phyloP scores from a whole-genome alignment of 1,284 basidiomycete species.

The Ceratobasidium papillatum region DNA sequence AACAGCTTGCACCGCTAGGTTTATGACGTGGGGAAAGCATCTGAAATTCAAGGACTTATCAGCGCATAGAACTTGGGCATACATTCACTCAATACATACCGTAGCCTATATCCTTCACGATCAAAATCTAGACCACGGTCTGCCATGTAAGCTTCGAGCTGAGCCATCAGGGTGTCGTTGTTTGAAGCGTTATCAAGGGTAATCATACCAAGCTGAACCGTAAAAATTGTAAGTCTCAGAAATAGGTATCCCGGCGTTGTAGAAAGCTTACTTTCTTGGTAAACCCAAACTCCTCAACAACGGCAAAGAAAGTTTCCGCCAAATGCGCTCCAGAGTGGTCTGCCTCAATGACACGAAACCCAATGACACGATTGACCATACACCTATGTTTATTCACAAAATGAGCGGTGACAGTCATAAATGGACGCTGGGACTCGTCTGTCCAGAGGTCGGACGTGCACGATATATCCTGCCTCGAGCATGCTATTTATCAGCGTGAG shows the following conservation, averaged over 20 bases:
- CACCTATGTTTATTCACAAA: slow-evolving; percentile 12
- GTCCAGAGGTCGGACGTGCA: slow-evolving; percentile 44
- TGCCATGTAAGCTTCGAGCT: slow-evolving; percentile 9
- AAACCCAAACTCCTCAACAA: slow-evolving; percentile 28
- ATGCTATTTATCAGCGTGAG: slow-evolving; percentile 1
- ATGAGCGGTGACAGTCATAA: slow-evolving; percentile 43
- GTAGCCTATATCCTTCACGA: slow-evolving; percentile 8
- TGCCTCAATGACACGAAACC: slow-evolving; percentile 31
- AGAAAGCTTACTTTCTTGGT: slow-evolving; percentile 11
- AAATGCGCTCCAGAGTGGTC: slow-evolving; percentile 28
- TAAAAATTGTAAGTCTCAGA: not conserved
- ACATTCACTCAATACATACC: slow-evolving; percentile 17
- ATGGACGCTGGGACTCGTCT: slow-evolving; percentile 16
- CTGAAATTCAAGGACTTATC: not conserved
- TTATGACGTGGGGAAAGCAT: slow-evolving; percentile 43
- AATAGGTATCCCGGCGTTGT: not conserved
- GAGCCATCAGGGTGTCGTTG: slow-evolving; percentile 31
- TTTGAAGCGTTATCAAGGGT: slow-evolving; percentile 44
- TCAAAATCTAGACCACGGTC: slow-evolving; percentile 10
- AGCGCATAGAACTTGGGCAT: not conserved
- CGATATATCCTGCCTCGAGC: slow-evolving; percentile 39
- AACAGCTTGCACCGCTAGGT: slow-evolving; percentile 31
- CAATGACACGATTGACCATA: slow-evolving; percentile 20
- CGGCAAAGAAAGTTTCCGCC: slow-evolving; percentile 29
- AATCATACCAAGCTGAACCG: slow-evolving; percentile 27